phyloP scores from a whole-genome alignment of 164 flowering plant genomes.

The Aristolochia californica region DNA sequence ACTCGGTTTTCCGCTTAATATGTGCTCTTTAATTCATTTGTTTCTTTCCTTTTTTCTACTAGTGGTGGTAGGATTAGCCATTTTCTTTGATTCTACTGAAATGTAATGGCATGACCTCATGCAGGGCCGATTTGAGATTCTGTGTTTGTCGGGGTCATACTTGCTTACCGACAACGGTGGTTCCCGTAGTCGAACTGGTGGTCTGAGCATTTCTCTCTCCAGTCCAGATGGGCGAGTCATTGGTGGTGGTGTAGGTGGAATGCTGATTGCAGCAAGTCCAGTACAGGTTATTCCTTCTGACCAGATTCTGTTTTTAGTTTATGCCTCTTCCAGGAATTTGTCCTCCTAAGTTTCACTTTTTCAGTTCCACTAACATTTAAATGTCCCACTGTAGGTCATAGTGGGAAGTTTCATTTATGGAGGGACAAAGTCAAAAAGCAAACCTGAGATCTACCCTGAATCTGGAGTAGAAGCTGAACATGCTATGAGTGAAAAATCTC shows the following conservation, averaged over 20 bases:
- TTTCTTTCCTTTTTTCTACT: too few species aligned
- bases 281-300: constrained; percentile 76
- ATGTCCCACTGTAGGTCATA: constrained; percentile 44
- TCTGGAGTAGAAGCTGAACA: constrained; percentile 20
- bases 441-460: constrained; percentile 18
- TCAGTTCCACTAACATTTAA: not conserved
- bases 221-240: constrained; percentile 87
- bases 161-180: constrained; percentile 41
- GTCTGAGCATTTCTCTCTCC: constrained; percentile 67
- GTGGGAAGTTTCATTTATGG: constrained; percentile 40
- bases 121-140: constrained; percentile 84
- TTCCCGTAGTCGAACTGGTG: constrained; percentile 63
- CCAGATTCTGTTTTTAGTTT: not conserved
- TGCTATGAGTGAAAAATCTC: constrained; percentile 23
- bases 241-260: constrained; percentile 88
- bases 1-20: too few species aligned
- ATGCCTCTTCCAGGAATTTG: not conserved
- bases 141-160: constrained; percentile 76
- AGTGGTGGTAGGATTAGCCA: too few species aligned
- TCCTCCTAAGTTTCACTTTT: not conserved
- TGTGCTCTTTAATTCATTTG: too few species aligned
- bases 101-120: constrained; percentile 2
- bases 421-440: constrained; percentile 35
- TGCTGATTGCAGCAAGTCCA: constrained; percentile 76
- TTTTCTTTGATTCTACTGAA: too few species aligned